Evolutionary conservation across 2,329 filamentous ascomycete species (phyloP).

Genomic region (Zasmidium angulare): DNA sequence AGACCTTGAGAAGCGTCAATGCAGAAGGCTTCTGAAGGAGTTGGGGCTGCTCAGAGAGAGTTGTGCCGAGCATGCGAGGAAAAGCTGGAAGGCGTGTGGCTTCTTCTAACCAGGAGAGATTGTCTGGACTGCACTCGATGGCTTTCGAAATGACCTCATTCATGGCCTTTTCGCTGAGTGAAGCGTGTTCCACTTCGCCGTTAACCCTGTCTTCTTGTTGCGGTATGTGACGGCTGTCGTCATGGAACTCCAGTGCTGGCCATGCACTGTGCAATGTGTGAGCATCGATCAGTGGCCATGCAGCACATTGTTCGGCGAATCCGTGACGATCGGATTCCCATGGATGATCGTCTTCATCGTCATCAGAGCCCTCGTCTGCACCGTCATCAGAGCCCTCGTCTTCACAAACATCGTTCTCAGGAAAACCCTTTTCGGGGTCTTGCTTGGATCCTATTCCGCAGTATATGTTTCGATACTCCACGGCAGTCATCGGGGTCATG

Average conservation of each 20-base stretch:
- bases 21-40: neutral
- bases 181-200: neutral
- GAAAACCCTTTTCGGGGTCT: too few relatives aligned
- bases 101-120: slow-evolving; percentile 3
- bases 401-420: too few relatives aligned
- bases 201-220: too few relatives aligned
- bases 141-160: slow-evolving; percentile 1
- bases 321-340: too few relatives aligned
- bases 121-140: neutral
- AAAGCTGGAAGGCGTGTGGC: slow-evolving; percentile 4
- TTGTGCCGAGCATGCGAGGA: neutral
- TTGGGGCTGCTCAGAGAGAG: neutral
- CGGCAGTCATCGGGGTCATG: neutral
- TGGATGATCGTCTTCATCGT: too few relatives aligned
- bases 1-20: neutral
- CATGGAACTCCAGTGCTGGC: neutral
- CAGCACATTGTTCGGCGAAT: neutral
- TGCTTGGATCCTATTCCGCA: too few relatives aligned
- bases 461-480: neutral
- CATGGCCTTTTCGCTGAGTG: neutral
- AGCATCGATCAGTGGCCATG: neutral
- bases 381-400: too few relatives aligned
- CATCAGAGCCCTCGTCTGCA: too few relatives aligned
- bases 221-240: neutral
- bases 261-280: neutral